Conservation (phyloP, 495 filamentous ascomycete species). For the Eremomyces bilateralis region DNA sequence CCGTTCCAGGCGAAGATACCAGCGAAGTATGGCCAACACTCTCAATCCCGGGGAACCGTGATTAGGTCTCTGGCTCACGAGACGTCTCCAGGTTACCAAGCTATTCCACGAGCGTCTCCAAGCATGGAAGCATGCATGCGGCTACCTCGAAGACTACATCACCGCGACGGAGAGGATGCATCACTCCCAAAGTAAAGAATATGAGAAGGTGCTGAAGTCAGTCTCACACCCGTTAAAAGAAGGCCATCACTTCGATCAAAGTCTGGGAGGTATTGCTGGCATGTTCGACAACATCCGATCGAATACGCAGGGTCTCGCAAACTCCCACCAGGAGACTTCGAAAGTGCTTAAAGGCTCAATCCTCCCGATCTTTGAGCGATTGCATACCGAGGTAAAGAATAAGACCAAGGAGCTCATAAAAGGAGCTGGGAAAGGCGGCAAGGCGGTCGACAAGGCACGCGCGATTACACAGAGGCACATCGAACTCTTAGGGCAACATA, state of each 20-base stretch:
- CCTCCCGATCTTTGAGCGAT: conserved; percentile 65
- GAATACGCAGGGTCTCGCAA: conserved; percentile 79
- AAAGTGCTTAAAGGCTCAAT: conserved; percentile 66
- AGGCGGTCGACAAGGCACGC: conserved; percentile 79
- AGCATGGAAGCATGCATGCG: conserved; percentile 90
- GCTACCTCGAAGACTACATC: conserved; percentile 79
- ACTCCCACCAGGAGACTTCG: conserved; percentile 71
- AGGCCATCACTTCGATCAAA: conserved; percentile 78
- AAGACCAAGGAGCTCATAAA: conserved; percentile 71
- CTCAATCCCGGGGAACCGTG: background rate
- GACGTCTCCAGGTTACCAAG: conserved; percentile 14
- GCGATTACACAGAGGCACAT: conserved; percentile 82
- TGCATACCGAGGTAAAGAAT: conserved; percentile 90
- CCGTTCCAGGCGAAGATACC: conserved; percentile 57
- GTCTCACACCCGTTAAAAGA: conserved; percentile 70
- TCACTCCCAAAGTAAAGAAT: conserved; percentile 73
- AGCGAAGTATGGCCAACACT: conserved; percentile 34
- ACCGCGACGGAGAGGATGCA: conserved; percentile 61
- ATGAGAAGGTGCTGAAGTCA: conserved; percentile 83
- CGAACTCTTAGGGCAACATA: conserved; percentile 70
- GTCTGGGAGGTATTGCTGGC: conserved; percentile 58
- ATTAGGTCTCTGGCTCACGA: background rate
- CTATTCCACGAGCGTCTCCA: conserved; percentile 66
- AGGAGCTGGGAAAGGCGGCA: conserved; percentile 70
- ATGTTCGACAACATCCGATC: conserved; percentile 83